Base-by-base conservation (phyloP, 1,284 basidiomycete genomes). In the Veloboletus limbatus region DNA sequence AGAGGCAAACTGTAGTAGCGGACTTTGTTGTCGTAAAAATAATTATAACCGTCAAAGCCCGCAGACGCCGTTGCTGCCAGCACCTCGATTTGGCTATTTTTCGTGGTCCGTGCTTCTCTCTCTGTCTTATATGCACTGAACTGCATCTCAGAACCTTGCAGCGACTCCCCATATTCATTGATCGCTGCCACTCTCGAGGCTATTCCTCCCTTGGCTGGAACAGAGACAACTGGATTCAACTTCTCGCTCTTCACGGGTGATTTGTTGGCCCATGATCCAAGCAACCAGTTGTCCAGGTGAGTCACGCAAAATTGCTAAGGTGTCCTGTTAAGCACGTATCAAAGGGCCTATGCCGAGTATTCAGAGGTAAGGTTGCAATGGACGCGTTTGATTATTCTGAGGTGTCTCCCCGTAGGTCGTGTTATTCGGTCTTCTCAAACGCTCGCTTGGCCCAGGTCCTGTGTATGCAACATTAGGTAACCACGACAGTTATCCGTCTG, bases 221-320 rank as follows among this genome's bases (percentile, higher is more conserved):
- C 86, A 2, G 57, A 77, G 54, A 64, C 74, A 8, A 71, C 66
- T 26, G 78, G 82, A 2, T 86, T 92, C 54, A 76, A 77, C 37
- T 85, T 81, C 57, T 78, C 78, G 0, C 47, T 92, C 18, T 88
- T 79, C 56, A 92, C 89, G 0, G 89, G 89, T 20, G 89, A 92
- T 60, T 66, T 91, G 44, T 77, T 88, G 27, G 79, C 84, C 9
- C 86, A 89, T 59, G 87, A 89, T 60, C 65, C 75, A 7, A 76
- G 79, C 40, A 79, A 79, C 47, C 77, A 89, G 56, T 62, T 81
- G 21, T 84, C 82, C 7, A 74, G 79, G 78, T 78, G 52, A 43
- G 63, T 47, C 34, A 36, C 11, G 6, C 13, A 34, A 25, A 30
- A 21, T 27, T n/a, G 27, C 10, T 32, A 13, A 22, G 20, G 17